A percentile compares a stretch with the other conserved stretches of the same genome.
These are phyloP conservation scores for Ceratocystis destructans DNA, from an alignment of 2,329 filamentous ascomycete genomes.

Conservation along the genomic window DNA sequence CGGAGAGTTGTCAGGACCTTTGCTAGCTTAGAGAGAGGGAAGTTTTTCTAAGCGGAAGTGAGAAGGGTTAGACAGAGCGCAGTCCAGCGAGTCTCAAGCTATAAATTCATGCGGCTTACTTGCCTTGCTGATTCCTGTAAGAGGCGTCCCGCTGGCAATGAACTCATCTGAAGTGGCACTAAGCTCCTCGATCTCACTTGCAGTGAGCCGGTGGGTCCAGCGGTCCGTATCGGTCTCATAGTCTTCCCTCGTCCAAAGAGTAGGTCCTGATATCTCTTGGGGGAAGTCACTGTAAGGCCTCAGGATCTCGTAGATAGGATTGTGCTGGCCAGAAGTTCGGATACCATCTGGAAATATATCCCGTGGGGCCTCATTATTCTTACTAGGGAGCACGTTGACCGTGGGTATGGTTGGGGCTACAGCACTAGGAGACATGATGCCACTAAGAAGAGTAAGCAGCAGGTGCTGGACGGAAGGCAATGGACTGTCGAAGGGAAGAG, in stretches of 20 bases:
- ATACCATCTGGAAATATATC: slow-evolving; percentile 35
- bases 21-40: slow-evolving; percentile 32
- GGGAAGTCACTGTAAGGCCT: slow-evolving; percentile 57
- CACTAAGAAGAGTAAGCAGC: no score
- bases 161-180: slow-evolving; percentile 54
- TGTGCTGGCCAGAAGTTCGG: slow-evolving; percentile 53
- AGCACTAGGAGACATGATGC: slow-evolving; percentile 13
- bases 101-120: not conserved
- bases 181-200: slow-evolving; percentile 54
- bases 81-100: not conserved
- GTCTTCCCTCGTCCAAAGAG: slow-evolving; percentile 56
- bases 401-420: not conserved
- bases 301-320: slow-evolving; percentile 52
- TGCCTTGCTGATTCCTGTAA: slow-evolving; percentile 50
- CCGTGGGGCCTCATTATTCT: slow-evolving; percentile 27
- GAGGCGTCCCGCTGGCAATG: slow-evolving; percentile 46
- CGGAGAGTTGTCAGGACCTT: slow-evolving; percentile 28
- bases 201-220: slow-evolving; percentile 59
- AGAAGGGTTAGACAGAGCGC: not conserved
- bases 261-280: slow-evolving; percentile 54
- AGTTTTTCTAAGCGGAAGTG: slow-evolving; percentile 27
- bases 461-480: not conserved
- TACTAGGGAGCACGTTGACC: slow-evolving; percentile 13
- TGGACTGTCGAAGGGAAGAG: not conserved
- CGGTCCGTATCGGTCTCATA: slow-evolving; percentile 48